Evolutionary conservation across 2,329 filamentous ascomycete genomes (phyloP).

Genomic region (Epichloe coenophiala): DNA sequence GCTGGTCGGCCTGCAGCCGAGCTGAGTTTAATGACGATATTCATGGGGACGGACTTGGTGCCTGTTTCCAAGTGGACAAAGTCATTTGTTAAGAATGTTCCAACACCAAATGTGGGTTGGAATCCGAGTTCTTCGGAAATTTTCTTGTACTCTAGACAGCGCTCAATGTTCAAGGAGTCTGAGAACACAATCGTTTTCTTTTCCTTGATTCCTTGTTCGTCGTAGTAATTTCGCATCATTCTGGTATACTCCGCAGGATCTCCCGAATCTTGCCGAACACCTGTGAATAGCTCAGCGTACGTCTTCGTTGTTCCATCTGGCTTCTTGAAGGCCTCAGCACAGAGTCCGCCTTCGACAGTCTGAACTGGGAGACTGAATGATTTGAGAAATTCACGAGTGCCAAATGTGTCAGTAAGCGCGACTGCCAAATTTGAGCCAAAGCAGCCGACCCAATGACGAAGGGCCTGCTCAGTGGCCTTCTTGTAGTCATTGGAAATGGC

Average conservation of each 20-base stretch:
- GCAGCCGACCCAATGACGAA: constrained; percentile 80
- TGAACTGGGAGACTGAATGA: constrained; percentile 59
- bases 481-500: constrained; percentile 80
- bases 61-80: constrained; percentile 60
- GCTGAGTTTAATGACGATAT: constrained; percentile 96
- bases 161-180: constrained; percentile 83
- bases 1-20: constrained; percentile 69
- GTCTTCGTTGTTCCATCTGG: constrained; percentile 35
- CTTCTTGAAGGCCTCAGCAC: constrained; percentile 27
- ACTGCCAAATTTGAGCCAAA: constrained; percentile 80
- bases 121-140: constrained; percentile 71
- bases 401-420: constrained; percentile 91
- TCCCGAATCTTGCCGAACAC: constrained; percentile 82
- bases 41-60: constrained; percentile 78
- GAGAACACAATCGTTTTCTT: constrained; percentile 91
- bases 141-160: constrained; percentile 80
- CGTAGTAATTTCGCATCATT: constrained; percentile 70
- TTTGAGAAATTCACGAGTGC: constrained; percentile 75
- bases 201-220: constrained; percentile 57
- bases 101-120: constrained; percentile 80
- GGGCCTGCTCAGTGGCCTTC: constrained; percentile 67
- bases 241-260: constrained; percentile 71
- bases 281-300: constrained; percentile 72
- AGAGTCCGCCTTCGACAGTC: constrained; percentile 27
- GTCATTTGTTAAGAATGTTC: constrained; percentile 93